Evolutionary conservation across 1,284 basidiomycete species (phyloP).

Genomic region (Cystobasidium slooffiae): DNA sequence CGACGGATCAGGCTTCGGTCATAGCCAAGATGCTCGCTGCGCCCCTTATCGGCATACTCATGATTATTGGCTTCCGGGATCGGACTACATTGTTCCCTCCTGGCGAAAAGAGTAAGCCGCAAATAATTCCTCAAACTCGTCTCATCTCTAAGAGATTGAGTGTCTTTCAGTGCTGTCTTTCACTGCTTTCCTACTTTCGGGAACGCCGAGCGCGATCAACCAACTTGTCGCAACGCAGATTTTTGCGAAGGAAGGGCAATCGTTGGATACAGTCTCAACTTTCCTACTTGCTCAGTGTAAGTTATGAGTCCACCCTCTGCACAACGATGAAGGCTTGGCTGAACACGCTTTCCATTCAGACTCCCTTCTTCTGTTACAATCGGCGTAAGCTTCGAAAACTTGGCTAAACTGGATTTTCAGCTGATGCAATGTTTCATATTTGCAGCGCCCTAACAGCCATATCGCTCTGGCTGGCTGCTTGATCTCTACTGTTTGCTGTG

Average conservation of each 20-base stretch:
- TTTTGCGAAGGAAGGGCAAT: constrained; percentile 39
- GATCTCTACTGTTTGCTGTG: neutral
- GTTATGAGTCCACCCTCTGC: neutral
- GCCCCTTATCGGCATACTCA: constrained; percentile 37
- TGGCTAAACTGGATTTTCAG: neutral
- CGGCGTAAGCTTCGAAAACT: constrained; percentile 23
- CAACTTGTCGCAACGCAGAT: constrained; percentile 41
- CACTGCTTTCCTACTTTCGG: constrained; percentile 37
- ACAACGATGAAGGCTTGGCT: neutral
- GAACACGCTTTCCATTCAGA: constrained; percentile 3
- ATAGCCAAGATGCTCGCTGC: constrained; percentile 17
- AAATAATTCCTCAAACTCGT: neutral
- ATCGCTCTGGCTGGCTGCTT: constrained; percentile 33
- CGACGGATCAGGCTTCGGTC: constrained; percentile 9
- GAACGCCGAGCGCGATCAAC: constrained; percentile 40
- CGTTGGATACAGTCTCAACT: constrained; percentile 34
- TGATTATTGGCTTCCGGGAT: constrained; percentile 33
- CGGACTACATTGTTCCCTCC: constrained; percentile 26
- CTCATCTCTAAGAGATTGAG: neutral
- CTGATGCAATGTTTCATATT: neutral
- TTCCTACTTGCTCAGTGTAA: constrained; percentile 39
- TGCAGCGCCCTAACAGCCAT: constrained; percentile 34
- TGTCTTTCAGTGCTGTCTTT: constrained; percentile 34
- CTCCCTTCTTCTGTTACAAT: constrained; percentile 32
- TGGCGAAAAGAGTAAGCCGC: constrained; percentile 31